phyloP scores from a whole-genome alignment of 805 yeast species.

The Spathaspora passalidarum region DNA sequence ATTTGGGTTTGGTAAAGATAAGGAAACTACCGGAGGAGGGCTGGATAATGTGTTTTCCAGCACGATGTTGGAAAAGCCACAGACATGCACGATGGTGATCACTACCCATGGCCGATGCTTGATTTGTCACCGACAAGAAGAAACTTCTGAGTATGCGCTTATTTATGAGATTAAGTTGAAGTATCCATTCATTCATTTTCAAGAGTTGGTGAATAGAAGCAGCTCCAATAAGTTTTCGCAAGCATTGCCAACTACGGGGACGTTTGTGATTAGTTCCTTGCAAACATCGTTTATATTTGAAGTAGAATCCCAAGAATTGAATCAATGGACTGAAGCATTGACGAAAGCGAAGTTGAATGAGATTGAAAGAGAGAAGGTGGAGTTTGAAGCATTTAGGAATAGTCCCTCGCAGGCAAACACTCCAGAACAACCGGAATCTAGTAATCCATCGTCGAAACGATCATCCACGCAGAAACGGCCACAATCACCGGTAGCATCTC shows the following conservation, averaged over 20 bases:
- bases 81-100: constrained; percentile 51
- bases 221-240: constrained; percentile 27
- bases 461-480: neutral
- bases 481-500: constrained; percentile 1
- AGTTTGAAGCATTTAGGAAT: constrained; percentile 7
- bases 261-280: constrained; percentile 58
- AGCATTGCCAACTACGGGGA: constrained; percentile 37
- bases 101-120: constrained; percentile 65
- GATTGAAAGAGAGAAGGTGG: constrained; percentile 39
- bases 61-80: constrained; percentile 34
- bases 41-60: neutral
- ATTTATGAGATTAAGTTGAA: constrained; percentile 53
- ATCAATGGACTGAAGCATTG: constrained; percentile 56
- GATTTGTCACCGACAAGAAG: constrained; percentile 37
- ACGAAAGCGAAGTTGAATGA: constrained; percentile 48
- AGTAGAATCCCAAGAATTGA: constrained; percentile 48
- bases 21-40: constrained; percentile 4
- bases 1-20: constrained; percentile 6
- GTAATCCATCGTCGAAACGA: neutral
- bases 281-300: constrained; percentile 55
- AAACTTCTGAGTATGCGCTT: constrained; percentile 42
- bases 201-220: constrained; percentile 48
- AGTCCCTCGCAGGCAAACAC: neutral
- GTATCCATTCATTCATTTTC: constrained; percentile 51
- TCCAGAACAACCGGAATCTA: neutral